phyloP scores from a whole-genome alignment of 31 red algal species.

The Porphyra umbilicalis region DNA sequence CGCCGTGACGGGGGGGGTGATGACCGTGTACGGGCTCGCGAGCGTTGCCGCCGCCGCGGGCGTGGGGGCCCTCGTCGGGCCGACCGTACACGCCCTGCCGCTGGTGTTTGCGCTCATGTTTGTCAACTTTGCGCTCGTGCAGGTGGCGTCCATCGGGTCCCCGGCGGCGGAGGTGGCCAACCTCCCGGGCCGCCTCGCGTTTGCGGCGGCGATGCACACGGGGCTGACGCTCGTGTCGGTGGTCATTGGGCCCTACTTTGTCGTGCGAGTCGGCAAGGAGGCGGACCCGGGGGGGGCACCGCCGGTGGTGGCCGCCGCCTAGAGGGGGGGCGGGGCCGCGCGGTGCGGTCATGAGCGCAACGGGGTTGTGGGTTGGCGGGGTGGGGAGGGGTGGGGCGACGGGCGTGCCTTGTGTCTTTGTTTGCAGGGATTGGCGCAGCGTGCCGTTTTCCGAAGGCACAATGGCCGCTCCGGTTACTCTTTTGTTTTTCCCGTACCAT shows the following conservation, averaged over 20 bases:
- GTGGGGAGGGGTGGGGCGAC: too few relatives aligned
- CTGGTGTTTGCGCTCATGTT: background rate
- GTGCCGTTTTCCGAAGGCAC: too few relatives aligned
- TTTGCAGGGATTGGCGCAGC: too few relatives aligned
- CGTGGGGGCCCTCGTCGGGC: background rate
- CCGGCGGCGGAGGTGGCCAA: background rate
- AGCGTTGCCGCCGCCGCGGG: background rate
- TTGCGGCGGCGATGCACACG: background rate
- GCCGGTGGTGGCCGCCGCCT: too few relatives aligned
- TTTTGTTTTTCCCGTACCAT: too few relatives aligned
- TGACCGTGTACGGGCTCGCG: background rate
- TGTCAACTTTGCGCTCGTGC: background rate
- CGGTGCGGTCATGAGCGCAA: too few relatives aligned
- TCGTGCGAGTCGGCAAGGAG: background rate
- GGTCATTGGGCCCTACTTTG: background rate
- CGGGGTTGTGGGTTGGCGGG: too few relatives aligned
- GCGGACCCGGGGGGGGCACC: too few relatives aligned
- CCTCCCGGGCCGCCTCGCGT: background rate
- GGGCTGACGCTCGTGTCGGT: background rate
- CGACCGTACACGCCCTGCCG: background rate
- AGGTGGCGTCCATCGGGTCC: background rate
- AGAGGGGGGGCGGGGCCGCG: too few relatives aligned
- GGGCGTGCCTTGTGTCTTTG: too few relatives aligned
- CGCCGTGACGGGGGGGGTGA: background rate
- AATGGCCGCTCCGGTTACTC: too few relatives aligned